A percentile compares a stretch with the other conserved stretches of the same genome.
phyloP scores from a whole-genome alignment of 73 alveolate genomes.

The Paramecium octaurelia region DNA sequence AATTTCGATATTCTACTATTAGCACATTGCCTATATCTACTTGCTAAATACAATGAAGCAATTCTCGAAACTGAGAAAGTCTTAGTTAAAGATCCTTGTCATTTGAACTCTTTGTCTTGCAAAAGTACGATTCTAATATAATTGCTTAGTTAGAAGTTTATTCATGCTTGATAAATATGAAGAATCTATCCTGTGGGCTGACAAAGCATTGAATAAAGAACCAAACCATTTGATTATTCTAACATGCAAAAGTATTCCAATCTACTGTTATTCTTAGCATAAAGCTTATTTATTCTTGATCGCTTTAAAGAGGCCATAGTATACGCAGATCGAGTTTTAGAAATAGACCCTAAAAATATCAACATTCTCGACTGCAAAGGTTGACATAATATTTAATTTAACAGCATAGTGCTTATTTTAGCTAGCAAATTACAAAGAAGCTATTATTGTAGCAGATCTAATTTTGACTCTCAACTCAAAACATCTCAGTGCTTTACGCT shows the following conservation, averaged over 20 bases:
- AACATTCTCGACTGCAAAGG: not conserved
- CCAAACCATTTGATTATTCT: not conserved
- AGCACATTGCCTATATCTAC: not conserved
- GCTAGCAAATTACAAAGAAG: not conserved
- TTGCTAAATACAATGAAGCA: not conserved
- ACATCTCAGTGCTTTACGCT: not conserved
- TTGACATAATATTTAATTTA: not conserved
- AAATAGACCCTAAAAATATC: not conserved
- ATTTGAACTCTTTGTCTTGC: not conserved
- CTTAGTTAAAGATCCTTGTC: not conserved
- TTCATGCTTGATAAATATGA: not conserved
- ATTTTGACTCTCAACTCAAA: not conserved
- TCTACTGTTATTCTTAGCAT: not conserved
- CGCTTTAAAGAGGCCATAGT: not conserved
- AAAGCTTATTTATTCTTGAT: not conserved
- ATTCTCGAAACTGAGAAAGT: not conserved
- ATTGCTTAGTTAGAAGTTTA: not conserved
- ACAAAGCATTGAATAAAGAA: not conserved
- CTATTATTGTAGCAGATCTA: not conserved
- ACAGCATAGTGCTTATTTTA: not conserved
- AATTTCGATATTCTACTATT: not conserved
- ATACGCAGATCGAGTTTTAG: not conserved
- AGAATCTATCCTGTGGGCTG: not conserved
- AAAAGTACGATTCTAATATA: not conserved
- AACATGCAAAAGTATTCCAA: not conserved